Conservation (phyloP, 2,329 filamentous ascomycete species). For the Diplodia scrobiculata region DNA sequence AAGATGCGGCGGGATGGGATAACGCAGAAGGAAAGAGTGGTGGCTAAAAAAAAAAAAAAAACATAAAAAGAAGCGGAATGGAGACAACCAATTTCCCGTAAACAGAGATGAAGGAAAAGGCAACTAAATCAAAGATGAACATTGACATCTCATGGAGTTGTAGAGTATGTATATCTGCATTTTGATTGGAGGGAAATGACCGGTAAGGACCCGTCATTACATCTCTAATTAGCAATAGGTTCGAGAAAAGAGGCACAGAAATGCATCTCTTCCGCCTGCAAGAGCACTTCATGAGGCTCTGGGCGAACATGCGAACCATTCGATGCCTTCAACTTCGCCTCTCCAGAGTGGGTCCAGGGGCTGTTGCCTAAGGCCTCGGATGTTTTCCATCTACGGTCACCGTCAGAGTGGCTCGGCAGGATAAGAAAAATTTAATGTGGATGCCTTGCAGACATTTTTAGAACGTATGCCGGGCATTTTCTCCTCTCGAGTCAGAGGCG, state of each 20-base stretch:
- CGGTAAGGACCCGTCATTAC: background rate
- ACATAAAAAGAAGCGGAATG: too few species aligned
- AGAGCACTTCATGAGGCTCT: background rate
- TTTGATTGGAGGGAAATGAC: background rate
- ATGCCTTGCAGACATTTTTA: background rate
- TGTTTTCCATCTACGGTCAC: background rate
- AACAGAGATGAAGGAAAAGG: background rate
- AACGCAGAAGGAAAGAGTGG: background rate
- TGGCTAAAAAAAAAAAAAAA: too few species aligned
- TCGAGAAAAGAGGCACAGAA: background rate
- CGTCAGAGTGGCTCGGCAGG: background rate
- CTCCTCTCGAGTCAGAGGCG: conserved; percentile 1
- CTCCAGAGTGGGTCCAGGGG: background rate
- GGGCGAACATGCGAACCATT: background rate
- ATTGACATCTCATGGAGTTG: background rate
- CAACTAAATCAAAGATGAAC: background rate
- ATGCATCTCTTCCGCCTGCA: background rate
- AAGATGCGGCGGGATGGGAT: background rate
- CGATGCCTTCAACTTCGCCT: conserved; percentile 4
- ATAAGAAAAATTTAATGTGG: background rate
- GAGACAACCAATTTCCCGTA: too few species aligned
- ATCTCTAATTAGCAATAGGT: background rate
- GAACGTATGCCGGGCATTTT: background rate
- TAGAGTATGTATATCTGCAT: background rate
- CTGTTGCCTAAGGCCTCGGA: conserved; percentile 2